These are phyloP conservation scores for Graphilbum fragrans DNA, from an alignment of 2,329 filamentous ascomycete species.

Conservation along the genomic window DNA sequence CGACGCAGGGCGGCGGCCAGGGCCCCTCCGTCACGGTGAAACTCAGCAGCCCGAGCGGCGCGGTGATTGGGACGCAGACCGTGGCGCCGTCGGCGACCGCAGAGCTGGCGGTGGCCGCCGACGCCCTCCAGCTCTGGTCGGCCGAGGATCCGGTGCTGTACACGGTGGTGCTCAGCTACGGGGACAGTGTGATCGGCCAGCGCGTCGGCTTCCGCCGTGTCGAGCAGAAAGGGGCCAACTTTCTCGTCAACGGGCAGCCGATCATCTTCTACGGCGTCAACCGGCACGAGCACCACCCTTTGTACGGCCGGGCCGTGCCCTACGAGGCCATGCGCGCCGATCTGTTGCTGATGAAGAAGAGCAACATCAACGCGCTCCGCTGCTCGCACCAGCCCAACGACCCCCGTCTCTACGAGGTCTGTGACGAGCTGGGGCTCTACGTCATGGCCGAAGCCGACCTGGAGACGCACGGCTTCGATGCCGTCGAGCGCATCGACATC, in stretches of 20 bases:
- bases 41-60: not conserved
- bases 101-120: slow-evolving; percentile 19
- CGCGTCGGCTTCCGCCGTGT: slow-evolving; percentile 49
- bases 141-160: slow-evolving; percentile 49
- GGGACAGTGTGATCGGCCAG: slow-evolving; percentile 22
- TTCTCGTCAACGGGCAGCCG: slow-evolving; percentile 49
- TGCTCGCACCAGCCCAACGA: slow-evolving; percentile 57
- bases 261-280: slow-evolving; percentile 54
- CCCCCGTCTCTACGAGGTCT: slow-evolving; percentile 44
- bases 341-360: slow-evolving; percentile 53
- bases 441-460: slow-evolving; percentile 38
- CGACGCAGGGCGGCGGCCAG: too few relatives aligned
- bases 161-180: slow-evolving; percentile 11
- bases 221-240: slow-evolving; percentile 46
- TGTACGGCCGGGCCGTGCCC: slow-evolving; percentile 49
- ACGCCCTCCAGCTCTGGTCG: slow-evolving; percentile 47
- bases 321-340: slow-evolving; percentile 50
- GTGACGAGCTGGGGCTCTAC: slow-evolving; percentile 54
- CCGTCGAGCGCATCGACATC: not conserved
- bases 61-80: not conserved
- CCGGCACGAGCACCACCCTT: slow-evolving; percentile 58
- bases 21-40: not conserved
- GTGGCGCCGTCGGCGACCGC: slow-evolving; percentile 7
- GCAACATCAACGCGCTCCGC: slow-evolving; percentile 60
- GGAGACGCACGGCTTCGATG: slow-evolving; percentile 20